Evolutionary conservation across 768 basidiomycete species (phyloP).

Genomic region (Auricularia heimuer): DNA sequence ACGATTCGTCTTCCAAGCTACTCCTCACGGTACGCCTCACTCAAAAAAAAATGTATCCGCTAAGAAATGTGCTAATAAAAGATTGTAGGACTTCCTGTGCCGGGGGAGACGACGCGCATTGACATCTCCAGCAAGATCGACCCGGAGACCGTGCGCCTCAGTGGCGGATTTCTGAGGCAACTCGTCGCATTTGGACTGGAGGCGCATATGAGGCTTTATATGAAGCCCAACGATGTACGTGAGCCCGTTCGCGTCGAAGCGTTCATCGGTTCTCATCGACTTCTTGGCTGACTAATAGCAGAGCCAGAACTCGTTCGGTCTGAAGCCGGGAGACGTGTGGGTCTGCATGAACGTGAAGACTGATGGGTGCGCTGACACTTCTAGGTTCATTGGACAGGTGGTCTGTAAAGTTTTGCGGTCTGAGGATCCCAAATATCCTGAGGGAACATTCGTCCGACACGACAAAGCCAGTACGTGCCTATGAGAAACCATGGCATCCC

Average conservation of each 20-base stretch:
- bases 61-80: no score
- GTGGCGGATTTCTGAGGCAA: slow-evolving; percentile 21
- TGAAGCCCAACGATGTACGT: neutral
- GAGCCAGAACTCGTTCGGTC: neutral
- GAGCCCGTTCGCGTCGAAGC: no score
- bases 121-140: slow-evolving; percentile 21
- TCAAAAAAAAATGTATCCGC: no score
- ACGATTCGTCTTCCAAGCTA: no score
- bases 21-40: no score
- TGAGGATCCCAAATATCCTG: neutral
- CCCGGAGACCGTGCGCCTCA: slow-evolving; percentile 11
- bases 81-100: slow-evolving; percentile 22
- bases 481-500: neutral
- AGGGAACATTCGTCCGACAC: slow-evolving; percentile 1
- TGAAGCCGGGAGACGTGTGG: neutral
- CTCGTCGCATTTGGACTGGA: slow-evolving; percentile 29
- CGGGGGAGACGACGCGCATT: slow-evolving; percentile 21
- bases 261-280: no score
- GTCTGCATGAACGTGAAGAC: neutral
- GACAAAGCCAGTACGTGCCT: neutral
- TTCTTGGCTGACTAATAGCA: no score
- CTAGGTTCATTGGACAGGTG: neutral
- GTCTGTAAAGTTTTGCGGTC: slow-evolving; percentile 4
- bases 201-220: slow-evolving; percentile 24
- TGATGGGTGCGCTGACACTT: neutral